A percentile compares a stretch with the other conserved stretches of the same genome.
Evolutionary conservation across 2,329 filamentous ascomycete species (phyloP).

Genomic region (Capronia coronata): DNA sequence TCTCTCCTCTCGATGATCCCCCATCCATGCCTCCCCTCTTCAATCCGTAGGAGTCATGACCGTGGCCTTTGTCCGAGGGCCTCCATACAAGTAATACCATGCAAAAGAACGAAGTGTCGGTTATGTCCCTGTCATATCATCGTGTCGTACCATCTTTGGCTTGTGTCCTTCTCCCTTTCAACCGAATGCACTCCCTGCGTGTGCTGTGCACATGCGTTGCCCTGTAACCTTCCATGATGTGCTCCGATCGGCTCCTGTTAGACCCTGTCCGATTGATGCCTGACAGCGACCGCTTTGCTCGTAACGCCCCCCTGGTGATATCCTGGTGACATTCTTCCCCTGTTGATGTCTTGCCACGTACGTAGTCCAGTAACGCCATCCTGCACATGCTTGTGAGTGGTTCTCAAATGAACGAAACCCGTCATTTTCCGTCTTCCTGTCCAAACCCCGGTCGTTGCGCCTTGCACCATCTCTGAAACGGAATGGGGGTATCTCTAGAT

Average conservation of each 20-base stretch:
- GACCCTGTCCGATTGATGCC: not conserved
- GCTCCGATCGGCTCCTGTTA: not conserved
- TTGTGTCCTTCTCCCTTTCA: not conserved
- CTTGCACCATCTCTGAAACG: conserved; percentile 15
- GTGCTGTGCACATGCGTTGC: not conserved
- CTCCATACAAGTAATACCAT: not conserved
- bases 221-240: not conserved
- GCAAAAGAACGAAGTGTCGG: not conserved
- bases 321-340: not conserved
- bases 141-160: conserved; percentile 1
- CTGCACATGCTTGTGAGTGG: conserved; percentile 3
- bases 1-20: no score
- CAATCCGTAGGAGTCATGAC: not conserved
- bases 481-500: conserved; percentile 19
- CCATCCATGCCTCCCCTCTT: not conserved
- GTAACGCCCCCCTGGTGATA: not conserved
- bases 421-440: conserved; percentile 2
- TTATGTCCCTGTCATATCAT: conserved; percentile 14
- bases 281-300: not conserved
- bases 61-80: not conserved
- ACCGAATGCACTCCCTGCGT: not conserved
- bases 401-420: conserved; percentile 7
- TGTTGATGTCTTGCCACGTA: not conserved
- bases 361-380: conserved; percentile 1
- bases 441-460: conserved; percentile 13